Evolutionary conservation across 2,329 filamentous ascomycete species (phyloP).

Genomic region (Metarhizium brunneum): DNA sequence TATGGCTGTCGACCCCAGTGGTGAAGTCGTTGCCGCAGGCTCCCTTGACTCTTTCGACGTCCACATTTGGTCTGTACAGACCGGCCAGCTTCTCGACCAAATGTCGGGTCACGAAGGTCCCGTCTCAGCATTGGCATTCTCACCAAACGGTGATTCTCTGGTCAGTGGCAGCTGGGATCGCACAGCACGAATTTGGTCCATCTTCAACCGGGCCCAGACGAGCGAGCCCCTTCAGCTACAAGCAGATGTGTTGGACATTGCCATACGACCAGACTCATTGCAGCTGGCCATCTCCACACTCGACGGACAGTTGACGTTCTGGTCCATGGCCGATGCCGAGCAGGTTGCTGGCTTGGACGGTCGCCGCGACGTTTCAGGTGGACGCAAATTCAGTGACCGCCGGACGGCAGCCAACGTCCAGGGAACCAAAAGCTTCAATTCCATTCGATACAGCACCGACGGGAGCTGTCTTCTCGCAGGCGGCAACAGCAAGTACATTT

Average conservation of each 20-base stretch:
- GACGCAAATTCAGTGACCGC: constrained; percentile 78
- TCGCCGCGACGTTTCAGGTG: constrained; percentile 84
- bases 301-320: constrained; percentile 91
- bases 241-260: constrained; percentile 79
- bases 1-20: constrained; percentile 91
- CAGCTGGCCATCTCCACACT: constrained; percentile 88
- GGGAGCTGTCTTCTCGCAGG: constrained; percentile 83
- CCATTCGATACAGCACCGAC: constrained; percentile 85
- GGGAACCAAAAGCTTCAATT: constrained; percentile 83
- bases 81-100: constrained; percentile 85
- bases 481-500: constrained; percentile 98
- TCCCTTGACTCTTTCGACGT: constrained; percentile 95
- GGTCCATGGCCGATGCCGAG: constrained; percentile 79
- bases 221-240: constrained; percentile 90
- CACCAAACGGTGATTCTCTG: constrained; percentile 73
- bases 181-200: constrained; percentile 91
- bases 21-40: constrained; percentile 90
- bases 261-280: constrained; percentile 80
- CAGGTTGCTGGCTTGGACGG: constrained; percentile 84
- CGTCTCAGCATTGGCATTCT: constrained; percentile 79
- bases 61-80: constrained; percentile 98
- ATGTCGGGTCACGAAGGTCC: constrained; percentile 90
- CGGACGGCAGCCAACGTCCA: constrained; percentile 84
- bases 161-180: constrained; percentile 95
- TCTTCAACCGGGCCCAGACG: constrained; percentile 88